Evolutionary conservation across 2,329 filamentous ascomycete species (phyloP), one percentile per base, ranked within the genome.

Genomic region (Ramichloridium luteum): DNA sequence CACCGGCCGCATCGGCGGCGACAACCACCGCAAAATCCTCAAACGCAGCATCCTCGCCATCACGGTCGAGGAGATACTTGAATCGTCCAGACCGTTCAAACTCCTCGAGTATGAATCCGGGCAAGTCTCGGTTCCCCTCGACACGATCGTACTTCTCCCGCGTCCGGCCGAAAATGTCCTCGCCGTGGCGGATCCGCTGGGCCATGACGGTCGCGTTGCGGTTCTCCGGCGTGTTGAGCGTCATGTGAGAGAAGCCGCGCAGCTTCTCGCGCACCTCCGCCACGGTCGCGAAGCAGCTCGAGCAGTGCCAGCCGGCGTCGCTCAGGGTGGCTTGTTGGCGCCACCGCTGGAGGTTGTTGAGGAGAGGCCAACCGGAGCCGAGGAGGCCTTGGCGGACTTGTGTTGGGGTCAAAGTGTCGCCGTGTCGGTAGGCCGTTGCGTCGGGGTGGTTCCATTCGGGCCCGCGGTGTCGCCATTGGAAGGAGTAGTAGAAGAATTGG

Each of bases 251-350:
- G 49, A 72, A 73, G 33, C 62, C 65, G 6, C 60, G 56, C 56
- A 75, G 62, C 51, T 74, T 75, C 40, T 60, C 64, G 30, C 68
- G 53, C 39, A 74, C 57, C 46, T 73, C 64, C 3, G 58, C 58
- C 11, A 76, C 53, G 0, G 67, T 74, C 12, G 59, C 54, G 48
- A 74, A 74, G 55, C 73, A 77, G 34, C 60, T 68, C 32, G 67
- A 72, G 56, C 72, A 77, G 50, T 77, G 71, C 73, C 72, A 77
- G 0, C 56, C 64, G 1, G 65, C 65, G 44, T 70, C 64, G 44
- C 50, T 50, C 18, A 74, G 39, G 4, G 59, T 56, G 5, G 54
- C 60, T 39, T 59, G 61, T 38, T 70, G 62, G 29, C 42, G 43
- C 48, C 47, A 51, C 16, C 42, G 32, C 4, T 30, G 34, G 4